Evolutionary conservation across 179 eudicot genomes (phyloP), one percentile per base, ranked within the genome.

Genomic region (Sideroxylon spinosum): DNA sequence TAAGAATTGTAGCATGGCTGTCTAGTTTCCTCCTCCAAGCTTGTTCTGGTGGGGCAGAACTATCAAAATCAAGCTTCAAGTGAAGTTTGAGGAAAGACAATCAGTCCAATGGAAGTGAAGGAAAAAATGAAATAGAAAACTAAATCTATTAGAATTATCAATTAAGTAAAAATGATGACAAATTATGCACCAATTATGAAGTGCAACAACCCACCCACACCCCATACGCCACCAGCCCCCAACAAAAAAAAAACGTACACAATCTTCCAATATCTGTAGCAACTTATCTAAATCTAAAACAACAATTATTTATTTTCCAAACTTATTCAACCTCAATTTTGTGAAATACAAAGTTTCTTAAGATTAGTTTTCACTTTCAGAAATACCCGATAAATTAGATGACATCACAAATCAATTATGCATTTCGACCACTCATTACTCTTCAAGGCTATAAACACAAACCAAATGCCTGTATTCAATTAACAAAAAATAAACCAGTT

Each of bases 21-120:
- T 94, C 90, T 82, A 95, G 81, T 84, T 89, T 88, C 89, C 99
- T 87, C 78, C 97, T 92, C 99, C 97, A 94, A 62, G 99, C 99
- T 37, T 96, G 97, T 69, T 81, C 83, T 32, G 99, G 99, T 5
- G 99, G 99, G 73, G 90, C 90, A 77, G 98, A 97, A 84, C 98
- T 92, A 67, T 95, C 99, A 82, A 85, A 86, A 89, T 94, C 96
- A 84, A 95, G 82, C 99, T 95, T 80, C 82, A 86, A 50, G 78
- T 59, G 13, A 78, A 72, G 25, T 50, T 32, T 37, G 60, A 74
- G 55, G 28, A 84, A 26, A 60, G 77, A 53, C 52, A 62, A 46
- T 68, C 26, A 66, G 20, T 25, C 19, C 66, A 63, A 26, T 61
- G 71, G 46, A 72, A 44, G 59, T n/a, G 22, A 76, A 55, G 22